Base-by-base conservation (phyloP, 257 asterid species). In the Buddleja alternifolia region DNA sequence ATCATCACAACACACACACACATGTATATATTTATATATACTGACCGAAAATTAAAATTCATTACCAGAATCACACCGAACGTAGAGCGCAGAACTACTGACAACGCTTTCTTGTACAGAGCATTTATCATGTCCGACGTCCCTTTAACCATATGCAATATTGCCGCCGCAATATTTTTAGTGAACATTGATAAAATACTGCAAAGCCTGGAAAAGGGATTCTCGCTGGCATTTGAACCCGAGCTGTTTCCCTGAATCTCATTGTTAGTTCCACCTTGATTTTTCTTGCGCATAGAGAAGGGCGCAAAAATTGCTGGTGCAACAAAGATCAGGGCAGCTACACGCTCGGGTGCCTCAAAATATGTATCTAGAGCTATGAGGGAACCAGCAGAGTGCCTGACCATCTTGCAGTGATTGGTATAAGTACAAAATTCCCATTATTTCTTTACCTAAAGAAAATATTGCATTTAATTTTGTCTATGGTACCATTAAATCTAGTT, bases 381-480 rank as follows among this genome's bases (percentile, higher is more conserved):
- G 34, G 96, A 89, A 65, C 99, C 99, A 24, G 95, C 99, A 59
- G 99, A 93, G 79, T 93, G 96, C 90, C 97, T 93, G 85, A 70
- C 63, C 77, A 56, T 75, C 77, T 52, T 64, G 77, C 70, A 79
- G 60, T 57, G 56, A 66, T 51, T 56, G 21, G 70, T 57, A 67
- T 63, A 23, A 76, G 76, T 63, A 68, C 25, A 6, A 63, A 60
- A 56, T 59, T 54, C 61, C 45, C 56, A 23, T 15, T 48, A 14
- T 60, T 36, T 20, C 8, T 52, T 52, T 25, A 45, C 58, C 21
- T n/a, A 36, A 39, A 21, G 32, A 55, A 47, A 56, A 16, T 20
- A 1, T 32, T 10, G 9, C 8, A 19, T 19, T 37, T 19, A 48
- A 5, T 41, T 6, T 21, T 21, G 25, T 14, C n/a, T 36, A 29